Percentiles rank a stretch among this genome's conserved stretches.
Evolutionary conservation across 306 rosid genomes (phyloP).

Genomic region (Canavalia gladiata): DNA sequence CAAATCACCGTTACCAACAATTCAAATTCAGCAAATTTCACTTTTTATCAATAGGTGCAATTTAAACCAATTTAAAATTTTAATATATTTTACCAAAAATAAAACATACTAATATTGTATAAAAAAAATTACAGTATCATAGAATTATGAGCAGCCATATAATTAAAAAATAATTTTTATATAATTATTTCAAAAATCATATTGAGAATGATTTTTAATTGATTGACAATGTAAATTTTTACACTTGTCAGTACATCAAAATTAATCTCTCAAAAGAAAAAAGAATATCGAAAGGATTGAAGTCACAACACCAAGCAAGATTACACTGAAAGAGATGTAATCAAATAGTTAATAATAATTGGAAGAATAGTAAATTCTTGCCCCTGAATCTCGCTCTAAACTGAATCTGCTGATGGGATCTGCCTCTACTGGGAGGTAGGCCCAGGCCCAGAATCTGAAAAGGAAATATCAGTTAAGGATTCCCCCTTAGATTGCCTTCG

Average conservation of each 20-base stretch:
- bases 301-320: neutral
- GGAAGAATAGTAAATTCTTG: conserved; percentile 2
- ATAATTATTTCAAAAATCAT: too few relatives aligned
- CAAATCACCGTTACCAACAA: neutral
- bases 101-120: too few relatives aligned
- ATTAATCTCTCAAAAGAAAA: neutral
- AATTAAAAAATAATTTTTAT: too few relatives aligned
- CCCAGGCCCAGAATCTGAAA: conserved; percentile 46
- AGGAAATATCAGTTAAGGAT: conserved; percentile 63
- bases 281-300: neutral
- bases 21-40: neutral
- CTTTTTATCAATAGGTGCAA: neutral
- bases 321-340: too few relatives aligned
- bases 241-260: too few relatives aligned
- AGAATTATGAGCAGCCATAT: too few relatives aligned
- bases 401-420: conserved; percentile 12
- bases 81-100: neutral
- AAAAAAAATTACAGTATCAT: too few relatives aligned
- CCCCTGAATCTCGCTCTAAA: conserved; percentile 47
- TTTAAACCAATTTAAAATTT: neutral
- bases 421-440: neutral
- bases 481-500: conserved; percentile 58
- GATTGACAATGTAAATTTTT: too few relatives aligned
- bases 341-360: neutral
- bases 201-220: too few relatives aligned